Base-by-base conservation (phyloP, 2,329 filamentous ascomycete species). In the Apiospora hydei region DNA sequence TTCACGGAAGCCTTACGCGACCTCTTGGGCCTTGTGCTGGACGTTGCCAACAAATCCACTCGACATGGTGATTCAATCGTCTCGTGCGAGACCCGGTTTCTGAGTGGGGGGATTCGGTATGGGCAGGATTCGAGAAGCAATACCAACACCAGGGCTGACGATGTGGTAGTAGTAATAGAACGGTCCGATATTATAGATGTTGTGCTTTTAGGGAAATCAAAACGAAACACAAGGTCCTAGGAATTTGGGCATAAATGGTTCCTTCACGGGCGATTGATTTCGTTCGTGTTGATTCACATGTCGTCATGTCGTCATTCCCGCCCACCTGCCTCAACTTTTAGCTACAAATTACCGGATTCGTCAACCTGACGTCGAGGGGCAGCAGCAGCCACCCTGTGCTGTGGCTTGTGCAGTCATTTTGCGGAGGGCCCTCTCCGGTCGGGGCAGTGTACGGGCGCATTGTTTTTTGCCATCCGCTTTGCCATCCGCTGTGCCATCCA, bases 21-120 rank as follows among this genome's bases (percentile, higher is more conserved):
- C 84, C 75, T 87, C 83, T 72, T 87, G 85, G 26, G 87, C 87
- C 78, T 83, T 88, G 61, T 80, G 80, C 70, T 84, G 81, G 14
- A 86, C 81, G 69, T 77, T 76, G 64, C 75, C 72, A 21, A 74
- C 74, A 51, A 78, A 73, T 38, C 72, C 66, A 47, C 66, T 68
- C 26, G 66, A n/a, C 66, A 68, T 68, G 66, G 44, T 47, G 66
- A 64, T 64, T 64, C 57, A 41, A 24, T 14, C 8, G 57, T 14
- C 30, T 41, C 18, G 57, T 64, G 26, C 26, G 30, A 21, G 34
- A 64, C 57, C 57, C 57, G 18, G 57, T 64, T 41, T 41, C 34
- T 64, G 57, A 41, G 57, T 64, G 57, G 57, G 57, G 57, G 34
- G 34, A 41, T 41, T 64, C 18, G 57, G 57, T n/a, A 41, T 64